Percentiles rank a stretch among this genome's conserved stretches.
Conservation (phyloP, 176 grass and related monocot genomes). For the Aechmea fasciata region DNA sequence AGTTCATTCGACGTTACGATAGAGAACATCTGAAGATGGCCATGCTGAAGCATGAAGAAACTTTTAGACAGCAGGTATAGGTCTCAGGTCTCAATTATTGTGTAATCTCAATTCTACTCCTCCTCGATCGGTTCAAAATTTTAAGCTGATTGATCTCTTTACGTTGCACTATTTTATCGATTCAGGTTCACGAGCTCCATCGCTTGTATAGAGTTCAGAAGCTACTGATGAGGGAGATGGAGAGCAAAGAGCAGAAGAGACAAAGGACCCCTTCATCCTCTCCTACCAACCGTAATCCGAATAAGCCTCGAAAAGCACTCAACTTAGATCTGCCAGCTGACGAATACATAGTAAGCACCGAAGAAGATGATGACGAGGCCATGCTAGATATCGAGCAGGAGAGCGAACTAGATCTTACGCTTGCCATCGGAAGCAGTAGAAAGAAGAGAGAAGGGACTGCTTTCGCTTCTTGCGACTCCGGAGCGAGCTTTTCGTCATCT, state of each 20-base stretch:
- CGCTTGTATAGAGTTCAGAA: constrained; percentile 66
- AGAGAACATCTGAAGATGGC: constrained; percentile 56
- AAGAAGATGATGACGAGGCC: constrained; percentile 27
- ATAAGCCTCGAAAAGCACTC: constrained; percentile 25
- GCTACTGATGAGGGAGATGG: constrained; percentile 68
- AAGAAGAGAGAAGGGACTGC: constrained; percentile 41
- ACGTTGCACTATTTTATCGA: not conserved
- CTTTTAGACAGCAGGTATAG: constrained; percentile 59
- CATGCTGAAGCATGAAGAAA: constrained; percentile 82
- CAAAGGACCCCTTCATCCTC: constrained; percentile 25
- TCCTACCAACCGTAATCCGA: constrained; percentile 14
- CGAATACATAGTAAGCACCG: constrained; percentile 41
- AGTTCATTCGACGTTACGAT: constrained; percentile 32
- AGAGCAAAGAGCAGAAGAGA: constrained; percentile 31
- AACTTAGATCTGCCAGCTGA: constrained; percentile 37
- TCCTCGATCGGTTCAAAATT: not conserved
- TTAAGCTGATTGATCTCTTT: not conserved
- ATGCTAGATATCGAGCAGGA: constrained; percentile 34
- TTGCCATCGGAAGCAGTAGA: constrained; percentile 32
- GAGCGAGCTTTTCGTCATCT: constrained; percentile 54
- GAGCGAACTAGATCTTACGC: constrained; percentile 53
- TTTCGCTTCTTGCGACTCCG: constrained; percentile 29
- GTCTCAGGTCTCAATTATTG: not conserved
- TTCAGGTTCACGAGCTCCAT: constrained; percentile 72
- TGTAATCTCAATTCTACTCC: not conserved